Base-by-base conservation (phyloP, 495 filamentous ascomycete species). In the Aspergillus cavernicola region DNA sequence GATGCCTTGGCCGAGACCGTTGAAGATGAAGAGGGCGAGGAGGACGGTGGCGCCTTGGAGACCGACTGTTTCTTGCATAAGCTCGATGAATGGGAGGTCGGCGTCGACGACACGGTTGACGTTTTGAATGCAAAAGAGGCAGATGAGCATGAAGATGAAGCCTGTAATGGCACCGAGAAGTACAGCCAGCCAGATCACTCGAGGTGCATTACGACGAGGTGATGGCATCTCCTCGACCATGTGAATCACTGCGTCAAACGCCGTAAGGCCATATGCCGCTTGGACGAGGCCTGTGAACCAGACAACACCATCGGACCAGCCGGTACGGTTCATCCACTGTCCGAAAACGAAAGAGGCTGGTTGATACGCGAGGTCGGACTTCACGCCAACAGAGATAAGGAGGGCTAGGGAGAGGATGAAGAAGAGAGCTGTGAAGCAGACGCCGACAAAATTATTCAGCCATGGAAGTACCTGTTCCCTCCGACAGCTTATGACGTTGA, bases 101-200 rank as follows among this genome's bases (percentile, higher is more conserved):
- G 74, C 66, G 38, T 72, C 66, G 58, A 85, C 71, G 18, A 91
- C 77, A 0, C 70, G 68, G 28, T 77, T 70, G 35, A 90, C 67
- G 55, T 84, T 78, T 51, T 76, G 84, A 56, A 92, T 88, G 52
- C 77, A 76, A 66, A 91, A 92, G 41, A 87, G 80, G 38, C 90
- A 77, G 23, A 87, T 80, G 24, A 92, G 81, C 60, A 85, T 80
- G 66, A 88, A 92, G 61, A 80, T 75, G 62, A 91, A 88, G 0
- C 87, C 84, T n/a, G 70, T 72, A 22, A 77, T 48, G 10, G 87
- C 48, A 84, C 73, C 73, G 23, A 68, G 66, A 3, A 70, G 52
- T 1, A 76, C 70, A 3, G 72, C 66, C 40, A 75, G 67, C 62
- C 66, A 73, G 52, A 76, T 75, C 2, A 71, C 67, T 2, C 62